Evolutionary conservation across 2,329 filamentous ascomycete species (phyloP), one percentile per base, ranked within the genome.

Genomic region (Colletotrichum cuscutae): DNA sequence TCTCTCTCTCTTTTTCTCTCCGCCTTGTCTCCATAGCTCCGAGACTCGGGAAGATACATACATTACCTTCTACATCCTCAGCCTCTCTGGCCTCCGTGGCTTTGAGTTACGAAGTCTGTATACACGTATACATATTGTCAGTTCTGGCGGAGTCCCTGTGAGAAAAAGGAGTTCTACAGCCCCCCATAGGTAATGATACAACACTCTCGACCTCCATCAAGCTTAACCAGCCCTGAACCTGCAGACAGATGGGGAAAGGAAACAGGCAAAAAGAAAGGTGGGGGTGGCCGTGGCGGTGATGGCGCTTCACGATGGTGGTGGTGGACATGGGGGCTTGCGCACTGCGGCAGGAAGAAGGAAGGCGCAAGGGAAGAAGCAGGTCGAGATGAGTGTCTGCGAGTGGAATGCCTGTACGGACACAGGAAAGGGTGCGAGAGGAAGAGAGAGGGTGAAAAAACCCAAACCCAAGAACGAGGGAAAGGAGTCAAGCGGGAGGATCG

Each of bases 401-500:
- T n/a, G 42, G 42, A 4, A 49, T 49, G 15, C 5, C 37, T 13
- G 37, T 19, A 42, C 37, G 37, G 37, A 42, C 15, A 15, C 37
- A 49, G 42, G 11, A 19, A 49, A 9, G 19, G 52, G 67, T 37
- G 58, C 60, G 67, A 59, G 37, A 30, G 52, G 22, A 35, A 65
- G 37, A 52, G 52, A 65, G 54, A 61, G 67, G 37, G 46, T 11
- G 11, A 35, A 22, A 28, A 53, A 63, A 15, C 5, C 19, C 66
- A 56, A 53, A 24, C 46, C 70, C 54, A 60, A 65, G 32, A 15
- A 42, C 66, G 35, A 65, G 35, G 66, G 70, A 65, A 56, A 70
- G 70, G 56, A 70, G 19, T 71, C 66, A 57, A 60, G 42, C 71
- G 71, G 71, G 66, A 73, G 71, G 71, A 73, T 71, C 28, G 30